Percentiles rank a stretch among this genome's conserved stretches.
Evolutionary conservation across 306 rosid species (phyloP).

Genomic region (Vigna trinervia): DNA sequence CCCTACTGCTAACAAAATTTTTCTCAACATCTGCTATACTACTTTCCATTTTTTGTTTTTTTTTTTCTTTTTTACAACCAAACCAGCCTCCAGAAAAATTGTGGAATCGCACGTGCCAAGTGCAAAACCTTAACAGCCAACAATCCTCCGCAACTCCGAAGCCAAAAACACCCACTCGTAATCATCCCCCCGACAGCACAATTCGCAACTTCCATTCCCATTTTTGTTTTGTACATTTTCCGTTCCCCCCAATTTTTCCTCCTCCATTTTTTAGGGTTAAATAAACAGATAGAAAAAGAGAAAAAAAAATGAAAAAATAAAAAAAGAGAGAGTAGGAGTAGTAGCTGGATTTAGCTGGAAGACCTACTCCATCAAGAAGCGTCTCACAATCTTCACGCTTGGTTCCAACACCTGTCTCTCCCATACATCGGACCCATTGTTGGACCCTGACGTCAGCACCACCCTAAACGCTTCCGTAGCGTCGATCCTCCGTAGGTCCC

Average conservation of each 20-base stretch:
- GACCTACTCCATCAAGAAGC: slow-evolving; percentile 90
- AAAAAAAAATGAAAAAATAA: not conserved
- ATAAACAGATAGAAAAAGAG: slow-evolving; percentile 1
- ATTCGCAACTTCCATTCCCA: slow-evolving; percentile 15
- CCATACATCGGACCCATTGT: slow-evolving; percentile 62
- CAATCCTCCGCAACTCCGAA: not conserved
- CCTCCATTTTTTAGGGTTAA: not conserved
- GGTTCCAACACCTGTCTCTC: slow-evolving; percentile 74
- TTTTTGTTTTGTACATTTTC: slow-evolving; percentile 41
- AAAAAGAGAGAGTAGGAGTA: not conserved
- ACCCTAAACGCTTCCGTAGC: slow-evolving; percentile 74
- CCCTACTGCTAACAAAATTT: slow-evolving; percentile 43
- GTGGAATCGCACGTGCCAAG: slow-evolving; percentile 26
- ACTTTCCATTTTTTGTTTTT: not conserved
- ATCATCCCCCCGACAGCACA: too few species aligned
- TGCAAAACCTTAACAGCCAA: slow-evolving; percentile 2
- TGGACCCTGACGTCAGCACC: slow-evolving; percentile 53
- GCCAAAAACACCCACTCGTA: not conserved
- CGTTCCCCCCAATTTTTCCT: not conserved
- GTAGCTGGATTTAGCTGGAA: slow-evolving; percentile 65
- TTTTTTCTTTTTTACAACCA: slow-evolving; percentile 15
- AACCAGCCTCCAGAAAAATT: slow-evolving; percentile 21
- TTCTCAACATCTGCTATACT: not conserved
- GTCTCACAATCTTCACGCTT: slow-evolving; percentile 95
- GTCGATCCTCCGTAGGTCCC: slow-evolving; percentile 85